Evolutionary conservation across 306 rosid genomes (phyloP), one percentile per base, ranked within the genome.

Genomic region (Fragaria iinumae): DNA sequence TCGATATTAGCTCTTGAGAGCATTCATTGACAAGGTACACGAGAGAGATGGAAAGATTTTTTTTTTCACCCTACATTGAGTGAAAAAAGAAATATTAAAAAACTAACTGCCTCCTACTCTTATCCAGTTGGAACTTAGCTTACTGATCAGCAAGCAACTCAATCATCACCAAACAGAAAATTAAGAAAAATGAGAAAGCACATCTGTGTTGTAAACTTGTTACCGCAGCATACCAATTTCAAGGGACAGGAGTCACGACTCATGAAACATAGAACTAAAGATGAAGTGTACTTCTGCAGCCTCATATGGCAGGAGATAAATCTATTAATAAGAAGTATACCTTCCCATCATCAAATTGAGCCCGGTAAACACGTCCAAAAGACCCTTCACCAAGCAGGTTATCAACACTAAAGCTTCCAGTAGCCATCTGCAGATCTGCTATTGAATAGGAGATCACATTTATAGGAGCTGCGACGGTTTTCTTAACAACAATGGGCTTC

Each of bases 401-500:
- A 63, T 96, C 99, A 57, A 86, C 85, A 74, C 85, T 91, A 86
- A 96, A 96, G 90, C 97, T 92, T 72, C 91, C 97, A n/a, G 98
- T 92, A 82, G 99, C 97, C 80, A 96, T 85, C 87, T 96, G 99
- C 84, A 96, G 84, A 82, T 96, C 99, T 63, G 97, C 98, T 78
- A 96, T 72, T 23, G 99, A 89, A 81, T 90, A 96, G 32, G 96
- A 84, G 56, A 80, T 88, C 77, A 92, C 92, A 87, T 93, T 90
- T 83, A 80, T 76, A 21, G 91, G 89, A 86, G 84, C 84, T 32
- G 60, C 66, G 52, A 78, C 44, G 8, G 82, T 83, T 82, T 91
- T 96, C 84, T 91, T 90, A 67, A 76, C 87, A 65, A 77, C 77
- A 36, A 76, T 1, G 10, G 96, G 86, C 85, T 83, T 88, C 84